Evolutionary conservation across 139 green algal species (phyloP).

Genomic region (Pleodorina starrii): DNA sequence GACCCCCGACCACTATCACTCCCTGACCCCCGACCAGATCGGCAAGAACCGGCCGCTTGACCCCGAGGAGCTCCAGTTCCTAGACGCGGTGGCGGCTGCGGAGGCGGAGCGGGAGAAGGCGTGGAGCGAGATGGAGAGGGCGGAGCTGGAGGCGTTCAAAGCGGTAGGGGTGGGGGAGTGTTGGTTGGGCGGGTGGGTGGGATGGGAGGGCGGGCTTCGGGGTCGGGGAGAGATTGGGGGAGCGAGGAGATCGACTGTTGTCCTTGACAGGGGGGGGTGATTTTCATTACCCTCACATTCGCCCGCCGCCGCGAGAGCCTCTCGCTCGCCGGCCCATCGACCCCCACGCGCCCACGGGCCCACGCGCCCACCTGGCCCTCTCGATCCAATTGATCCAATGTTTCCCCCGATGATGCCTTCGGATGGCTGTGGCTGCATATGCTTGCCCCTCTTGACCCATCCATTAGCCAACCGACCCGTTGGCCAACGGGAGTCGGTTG

Average conservation of each 20-base stretch:
- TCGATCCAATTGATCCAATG: too few species aligned
- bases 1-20: background rate
- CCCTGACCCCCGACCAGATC: background rate
- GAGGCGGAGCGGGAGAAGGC: slow-evolving; percentile 50
- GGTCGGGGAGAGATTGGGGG: too few species aligned
- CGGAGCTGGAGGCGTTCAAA: slow-evolving; percentile 77
- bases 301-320: background rate
- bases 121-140: slow-evolving; percentile 59
- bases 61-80: slow-evolving; percentile 87
- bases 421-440: background rate
- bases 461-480: background rate
- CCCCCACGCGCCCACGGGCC: background rate
- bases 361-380: too few species aligned
- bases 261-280: background rate
- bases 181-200: background rate
- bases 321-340: background rate
- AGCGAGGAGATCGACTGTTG: too few species aligned
- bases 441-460: background rate
- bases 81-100: slow-evolving; percentile 66
- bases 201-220: background rate
- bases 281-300: background rate
- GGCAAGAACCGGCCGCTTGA: slow-evolving; percentile 90
- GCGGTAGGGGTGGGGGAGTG: slow-evolving; percentile 31
- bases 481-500: background rate
- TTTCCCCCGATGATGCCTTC: background rate